A percentile compares a stretch with the other conserved stretches of the same genome.
Evolutionary conservation across 768 basidiomycete genomes (phyloP).

Genomic region (Thelephora ganbajun): DNA sequence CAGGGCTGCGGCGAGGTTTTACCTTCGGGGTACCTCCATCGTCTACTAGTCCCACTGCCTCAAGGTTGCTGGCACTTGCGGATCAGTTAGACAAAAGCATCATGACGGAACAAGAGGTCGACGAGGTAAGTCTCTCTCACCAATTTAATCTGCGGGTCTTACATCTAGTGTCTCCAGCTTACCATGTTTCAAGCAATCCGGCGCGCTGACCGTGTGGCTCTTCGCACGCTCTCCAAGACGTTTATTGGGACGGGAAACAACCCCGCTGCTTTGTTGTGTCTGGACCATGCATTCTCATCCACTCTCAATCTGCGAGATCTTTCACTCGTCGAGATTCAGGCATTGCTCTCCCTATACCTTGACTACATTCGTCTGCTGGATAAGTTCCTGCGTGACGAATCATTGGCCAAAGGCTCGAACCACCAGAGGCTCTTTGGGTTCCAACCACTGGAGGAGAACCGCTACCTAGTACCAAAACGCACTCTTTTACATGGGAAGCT

Average conservation of each 20-base stretch:
- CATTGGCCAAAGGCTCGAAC: conserved; percentile 12
- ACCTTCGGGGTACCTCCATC: conserved; percentile 22
- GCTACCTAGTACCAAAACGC: conserved; percentile 14
- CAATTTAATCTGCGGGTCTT: background rate
- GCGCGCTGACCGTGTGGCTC: background rate
- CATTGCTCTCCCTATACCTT: conserved; percentile 20
- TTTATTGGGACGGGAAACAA: conserved; percentile 6
- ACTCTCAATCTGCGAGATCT: conserved; percentile 15
- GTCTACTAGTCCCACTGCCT: background rate
- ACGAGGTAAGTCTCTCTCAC: background rate
- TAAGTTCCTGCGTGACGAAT: conserved; percentile 13
- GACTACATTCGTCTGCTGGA: conserved; percentile 21
- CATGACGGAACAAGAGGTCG: background rate
- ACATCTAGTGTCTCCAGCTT: background rate
- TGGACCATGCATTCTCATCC: conserved; percentile 26
- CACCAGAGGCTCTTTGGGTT: conserved; percentile 24
- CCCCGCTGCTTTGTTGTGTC: conserved; percentile 25
- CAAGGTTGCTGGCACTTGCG: background rate
- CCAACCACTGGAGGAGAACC: conserved; percentile 14
- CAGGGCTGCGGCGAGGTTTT: conserved; percentile 29
- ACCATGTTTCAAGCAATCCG: background rate
- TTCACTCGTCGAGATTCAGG: conserved; percentile 14
- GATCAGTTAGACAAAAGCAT: background rate
- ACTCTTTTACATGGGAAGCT: conserved; percentile 15
- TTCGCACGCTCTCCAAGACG: background rate